These are phyloP conservation scores for Apiosordaria backusii DNA, from an alignment of 495 filamentous ascomycete genomes.

Conservation along the genomic window DNA sequence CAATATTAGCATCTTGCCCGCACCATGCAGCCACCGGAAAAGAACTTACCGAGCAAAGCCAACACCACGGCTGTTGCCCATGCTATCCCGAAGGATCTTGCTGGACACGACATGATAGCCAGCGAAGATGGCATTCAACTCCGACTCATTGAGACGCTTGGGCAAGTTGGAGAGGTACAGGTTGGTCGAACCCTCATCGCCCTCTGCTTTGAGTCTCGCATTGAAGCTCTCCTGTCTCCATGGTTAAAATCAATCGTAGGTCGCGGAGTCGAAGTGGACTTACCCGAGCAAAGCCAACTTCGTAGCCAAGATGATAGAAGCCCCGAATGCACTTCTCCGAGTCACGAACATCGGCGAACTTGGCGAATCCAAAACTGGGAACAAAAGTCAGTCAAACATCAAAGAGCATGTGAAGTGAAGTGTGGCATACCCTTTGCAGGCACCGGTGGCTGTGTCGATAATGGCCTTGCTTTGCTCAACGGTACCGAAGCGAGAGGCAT, in stretches of 20 bases:
- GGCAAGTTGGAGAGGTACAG: conserved; percentile 96
- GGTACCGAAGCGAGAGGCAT: conserved; percentile 80
- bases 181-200: conserved; percentile 83
- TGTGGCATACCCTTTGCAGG: conserved; percentile 82
- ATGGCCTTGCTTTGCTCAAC: conserved; percentile 96
- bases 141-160: conserved; percentile 79
- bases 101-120: conserved; percentile 82
- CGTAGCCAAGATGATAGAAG: conserved; percentile 91
- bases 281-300: conserved; percentile 93
- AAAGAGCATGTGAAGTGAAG: background rate
- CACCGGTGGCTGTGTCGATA: conserved; percentile 82
- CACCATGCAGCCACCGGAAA: background rate
- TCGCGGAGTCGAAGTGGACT: conserved; percentile 14
- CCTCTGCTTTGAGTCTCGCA: conserved; percentile 85
- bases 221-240: conserved; percentile 82
- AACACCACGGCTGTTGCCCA: conserved; percentile 90
- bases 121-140: conserved; percentile 72
- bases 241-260: conserved; percentile 8
- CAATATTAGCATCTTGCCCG: conserved; percentile 23
- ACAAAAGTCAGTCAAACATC: conserved; percentile 22
- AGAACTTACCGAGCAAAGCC: conserved; percentile 84
- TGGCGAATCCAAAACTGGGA: conserved; percentile 88
- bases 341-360: conserved; percentile 80
- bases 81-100: conserved; percentile 86
- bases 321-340: conserved; percentile 94